Percentiles rank a stretch among this genome's conserved stretches.
These are phyloP conservation scores for Phaseolus lunatus DNA, from an alignment of 306 rosid species.

Conservation along the genomic window DNA sequence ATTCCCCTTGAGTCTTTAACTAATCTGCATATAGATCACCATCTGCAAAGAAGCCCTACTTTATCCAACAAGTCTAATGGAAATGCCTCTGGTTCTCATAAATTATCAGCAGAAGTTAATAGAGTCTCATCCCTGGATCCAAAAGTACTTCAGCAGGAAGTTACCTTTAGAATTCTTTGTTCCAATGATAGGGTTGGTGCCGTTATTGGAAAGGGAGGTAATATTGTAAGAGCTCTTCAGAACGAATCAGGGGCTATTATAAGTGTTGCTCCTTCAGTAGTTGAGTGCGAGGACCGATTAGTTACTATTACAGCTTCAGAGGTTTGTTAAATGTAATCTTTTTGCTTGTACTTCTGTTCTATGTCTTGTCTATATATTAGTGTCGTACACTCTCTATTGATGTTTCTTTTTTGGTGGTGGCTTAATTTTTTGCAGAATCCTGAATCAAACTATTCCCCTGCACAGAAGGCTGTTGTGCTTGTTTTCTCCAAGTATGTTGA, in stretches of 20 bases:
- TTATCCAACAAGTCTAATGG: constrained; percentile 56
- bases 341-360: constrained; percentile 30
- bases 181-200: constrained; percentile 73
- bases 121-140: constrained; percentile 55
- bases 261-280: constrained; percentile 65
- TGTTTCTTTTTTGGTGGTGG: constrained; percentile 23
- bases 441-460: constrained; percentile 79
- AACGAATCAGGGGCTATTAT: constrained; percentile 84
- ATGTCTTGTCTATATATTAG: constrained; percentile 15
- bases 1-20: constrained; percentile 44
- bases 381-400: constrained; percentile 10
- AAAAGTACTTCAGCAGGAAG: constrained; percentile 54
- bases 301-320: constrained; percentile 77
- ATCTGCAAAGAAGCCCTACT: constrained; percentile 53
- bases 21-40: constrained; percentile 57
- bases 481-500: constrained; percentile 78
- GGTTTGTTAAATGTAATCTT: constrained; percentile 60
- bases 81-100: constrained; percentile 57
- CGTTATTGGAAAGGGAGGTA: constrained; percentile 89
- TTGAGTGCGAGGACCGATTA: constrained; percentile 77
- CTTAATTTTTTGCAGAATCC: constrained; percentile 63
- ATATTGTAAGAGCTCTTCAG: constrained; percentile 72
- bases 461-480: constrained; percentile 84
- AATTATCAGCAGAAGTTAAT: constrained; percentile 60
- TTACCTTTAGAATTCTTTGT: constrained; percentile 78